Conservation (phyloP, 2,329 filamentous ascomycete species). For the Ceratocystis lukuohia region DNA sequence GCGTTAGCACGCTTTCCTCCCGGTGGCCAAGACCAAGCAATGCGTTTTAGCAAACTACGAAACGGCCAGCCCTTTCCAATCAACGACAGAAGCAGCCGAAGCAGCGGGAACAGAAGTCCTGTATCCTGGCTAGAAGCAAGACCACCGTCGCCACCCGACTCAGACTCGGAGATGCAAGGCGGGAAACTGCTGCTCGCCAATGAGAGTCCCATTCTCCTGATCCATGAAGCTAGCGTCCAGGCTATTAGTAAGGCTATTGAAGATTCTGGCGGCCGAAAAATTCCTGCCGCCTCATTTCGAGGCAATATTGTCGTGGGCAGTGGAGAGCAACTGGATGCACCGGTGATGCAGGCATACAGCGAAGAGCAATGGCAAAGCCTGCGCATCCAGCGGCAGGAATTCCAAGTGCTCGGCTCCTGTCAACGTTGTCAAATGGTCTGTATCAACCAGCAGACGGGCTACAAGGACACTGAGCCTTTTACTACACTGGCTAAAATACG, state of each 20-base stretch:
- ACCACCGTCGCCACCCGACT: constrained; percentile 41
- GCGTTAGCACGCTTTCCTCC: constrained; percentile 72
- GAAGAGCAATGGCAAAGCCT: constrained; percentile 69
- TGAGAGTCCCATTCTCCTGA: constrained; percentile 80
- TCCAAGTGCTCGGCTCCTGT: constrained; percentile 69
- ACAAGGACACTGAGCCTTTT: constrained; percentile 72
- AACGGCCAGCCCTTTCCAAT: constrained; percentile 9
- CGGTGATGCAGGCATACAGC: constrained; percentile 44
- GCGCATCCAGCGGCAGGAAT: constrained; percentile 48
- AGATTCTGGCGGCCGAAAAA: constrained; percentile 23
- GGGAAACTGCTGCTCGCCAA: constrained; percentile 69
- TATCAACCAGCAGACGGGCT: constrained; percentile 70
- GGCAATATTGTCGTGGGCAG: constrained; percentile 70
- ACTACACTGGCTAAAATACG: constrained; percentile 78
- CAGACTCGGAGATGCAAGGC: constrained; percentile 34
- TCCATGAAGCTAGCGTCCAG: constrained; percentile 68
- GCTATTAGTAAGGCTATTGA: constrained; percentile 39
- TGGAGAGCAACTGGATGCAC: constrained; percentile 27
- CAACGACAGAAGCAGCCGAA: constrained; percentile 22
- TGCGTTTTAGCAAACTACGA: constrained; percentile 52
- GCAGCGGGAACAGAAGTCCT: not conserved
- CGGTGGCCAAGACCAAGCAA: constrained; percentile 43
- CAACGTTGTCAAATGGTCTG: constrained; percentile 93
- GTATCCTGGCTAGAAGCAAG: constrained; percentile 33
- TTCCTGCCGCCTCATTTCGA: constrained; percentile 65